Base-by-base conservation (phyloP, 495 filamentous ascomycete genomes). In the Xylaria grammica region DNA sequence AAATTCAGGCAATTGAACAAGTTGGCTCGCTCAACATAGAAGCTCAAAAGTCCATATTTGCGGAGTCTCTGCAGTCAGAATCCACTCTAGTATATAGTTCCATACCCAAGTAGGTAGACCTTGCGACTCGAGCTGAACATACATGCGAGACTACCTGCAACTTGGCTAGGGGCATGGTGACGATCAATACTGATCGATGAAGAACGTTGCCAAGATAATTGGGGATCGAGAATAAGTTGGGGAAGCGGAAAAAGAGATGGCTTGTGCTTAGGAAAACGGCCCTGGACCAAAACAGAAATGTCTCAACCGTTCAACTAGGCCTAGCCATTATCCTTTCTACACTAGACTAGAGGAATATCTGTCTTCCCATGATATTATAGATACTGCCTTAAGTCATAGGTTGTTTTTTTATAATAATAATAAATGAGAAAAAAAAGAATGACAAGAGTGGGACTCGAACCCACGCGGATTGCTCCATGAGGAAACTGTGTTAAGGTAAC, bases 381-480 rank as follows among this genome's bases (percentile, higher is more conserved):
- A 6, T 36, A 36, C 5, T 36, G 5, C 34, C 11, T 36, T 36
- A 36, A 36, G 11, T 36, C 5, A 6, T 36, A 36, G 11, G 11
- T 36, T 6, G 11, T 36, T 36, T 6, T 36, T 36, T 6, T 36
- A 20, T 4, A 1, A 32, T n/a, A 32, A 10, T 29, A 32, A 32
- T 50, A 50, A 38, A 5, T 2, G 30, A 20, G 34, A 36, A 53
- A 36, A 8, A 40, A 24, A 38, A 54, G 4, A 1, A 13, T 63
- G 75, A 77, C 70, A 71, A 76, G 72, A 73, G 75, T 77, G 75
- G 75, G 75, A 77, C 66, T 77, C 66, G 75, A 77, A 77, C 75
- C 75, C 74, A 77, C 74, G 74, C 69, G 67, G 70, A 68, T 77
- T 77, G 58, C 72, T 70, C 75, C 72, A 74, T 69, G 68, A 73